Evolutionary conservation across 176 grass and related monocot genomes (phyloP), one percentile per base, ranked within the genome.

Genomic region (Eragrostis curvula): DNA sequence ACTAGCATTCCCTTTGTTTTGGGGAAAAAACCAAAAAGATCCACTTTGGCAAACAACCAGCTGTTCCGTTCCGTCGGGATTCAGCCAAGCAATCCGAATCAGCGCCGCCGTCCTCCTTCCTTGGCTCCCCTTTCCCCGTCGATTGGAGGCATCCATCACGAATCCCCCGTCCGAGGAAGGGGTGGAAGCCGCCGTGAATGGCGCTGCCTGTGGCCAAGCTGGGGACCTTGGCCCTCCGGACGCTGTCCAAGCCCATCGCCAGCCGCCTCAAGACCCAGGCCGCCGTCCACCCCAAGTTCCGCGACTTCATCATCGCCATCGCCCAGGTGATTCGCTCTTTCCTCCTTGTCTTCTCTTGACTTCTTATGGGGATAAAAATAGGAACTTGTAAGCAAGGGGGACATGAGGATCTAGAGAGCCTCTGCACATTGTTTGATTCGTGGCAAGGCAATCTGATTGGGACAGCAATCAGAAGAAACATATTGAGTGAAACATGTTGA

Each of bases 181-280:
- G 16, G 45, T 5, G 30, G 64, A 12, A 17, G 77, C 64, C 47
- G 59, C 63, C 74, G 71, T 65, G 53, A 72, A 96, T 93, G 96
- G 88, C 88, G 47, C 87, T 99, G 78, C 96, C 93, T 64, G 85
- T 99, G 83, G 83, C 90, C 55, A 96, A 99, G 91, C 87, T 96
- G 71, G 93, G 91, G 32, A 96, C 96, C 53, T 69, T 98, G 75
- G 82, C 81, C 30, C 81, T 98, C 67, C 90, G 88, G 82, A 95
- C 96, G 20, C 32, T 95, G 43, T 96, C 88, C 85, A 99, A 99
- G 78, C 93, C 96, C 70, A 96, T 96, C 85, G 96, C 93, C 29
- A 88, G 75, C 75, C 89, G 93, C 53, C 96, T 99, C 76, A 99
- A 99, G 89, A 88, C 45, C 87, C 90, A 99, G 82, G 96, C 96